Conservation (phyloP, 148 eudicot genomes). For the Diospyros lotus region DNA sequence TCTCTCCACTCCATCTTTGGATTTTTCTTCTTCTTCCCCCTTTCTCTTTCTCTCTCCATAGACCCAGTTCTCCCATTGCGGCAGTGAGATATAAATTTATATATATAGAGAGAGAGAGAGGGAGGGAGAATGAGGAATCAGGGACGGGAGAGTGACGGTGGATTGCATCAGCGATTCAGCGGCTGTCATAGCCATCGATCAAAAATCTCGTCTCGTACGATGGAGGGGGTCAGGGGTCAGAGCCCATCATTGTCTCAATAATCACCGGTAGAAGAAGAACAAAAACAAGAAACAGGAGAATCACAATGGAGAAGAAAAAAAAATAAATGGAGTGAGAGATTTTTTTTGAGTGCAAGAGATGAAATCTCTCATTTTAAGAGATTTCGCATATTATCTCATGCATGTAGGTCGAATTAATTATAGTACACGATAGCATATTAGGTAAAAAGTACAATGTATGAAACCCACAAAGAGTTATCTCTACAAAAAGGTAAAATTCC, state of each 20-base stretch:
- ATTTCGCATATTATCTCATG: no score
- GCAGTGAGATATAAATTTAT: not conserved
- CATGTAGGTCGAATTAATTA: no score
- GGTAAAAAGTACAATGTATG: no score
- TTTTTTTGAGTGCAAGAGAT: no score
- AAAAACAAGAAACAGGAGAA: not conserved
- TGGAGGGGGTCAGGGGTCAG: not conserved
- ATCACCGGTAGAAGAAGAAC: not conserved
- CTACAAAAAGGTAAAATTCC: no score
- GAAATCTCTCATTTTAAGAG: no score
- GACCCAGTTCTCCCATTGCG: not conserved
- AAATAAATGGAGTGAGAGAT: not conserved
- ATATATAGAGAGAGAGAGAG: not conserved
- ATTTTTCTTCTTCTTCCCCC: not conserved
- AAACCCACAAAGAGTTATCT: no score
- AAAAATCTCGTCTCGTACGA: not conserved
- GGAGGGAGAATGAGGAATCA: not conserved
- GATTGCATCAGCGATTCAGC: not conserved
- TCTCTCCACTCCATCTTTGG: not conserved
- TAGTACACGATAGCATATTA: no score
- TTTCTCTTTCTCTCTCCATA: not conserved
- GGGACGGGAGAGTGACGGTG: not conserved
- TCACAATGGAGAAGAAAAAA: not conserved
- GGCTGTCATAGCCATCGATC: not conserved
- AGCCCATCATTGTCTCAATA: conserved; percentile 13